phyloP scores from a whole-genome alignment of 1,284 basidiomycete species.

The Volvariella surrecta region DNA sequence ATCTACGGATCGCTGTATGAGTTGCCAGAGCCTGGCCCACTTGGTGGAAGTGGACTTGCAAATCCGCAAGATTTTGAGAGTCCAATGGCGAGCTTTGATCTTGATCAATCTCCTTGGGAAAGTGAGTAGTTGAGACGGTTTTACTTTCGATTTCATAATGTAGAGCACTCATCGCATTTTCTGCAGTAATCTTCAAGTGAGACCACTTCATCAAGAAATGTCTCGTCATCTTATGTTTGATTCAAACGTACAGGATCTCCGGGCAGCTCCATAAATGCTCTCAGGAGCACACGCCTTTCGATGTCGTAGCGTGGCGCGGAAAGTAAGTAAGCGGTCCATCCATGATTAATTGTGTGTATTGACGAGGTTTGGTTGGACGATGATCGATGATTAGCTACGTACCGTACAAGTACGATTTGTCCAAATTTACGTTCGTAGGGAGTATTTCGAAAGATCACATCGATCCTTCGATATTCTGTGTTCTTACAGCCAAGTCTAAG shows the following conservation, averaged over 20 bases:
- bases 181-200: no score
- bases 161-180: not conserved
- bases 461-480: conserved; percentile 60
- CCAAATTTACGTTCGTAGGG: no score
- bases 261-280: conserved; percentile 47
- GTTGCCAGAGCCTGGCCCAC: conserved; percentile 58
- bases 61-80: conserved; percentile 57
- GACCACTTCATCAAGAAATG: no score
- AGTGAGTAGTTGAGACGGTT: no score
- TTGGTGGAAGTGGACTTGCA: conserved; percentile 57
- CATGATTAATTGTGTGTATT: no score
- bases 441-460: no score
- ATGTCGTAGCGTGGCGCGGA: conserved; percentile 66
- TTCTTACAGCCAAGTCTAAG: conserved; percentile 57
- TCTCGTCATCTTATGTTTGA: conserved; percentile 5
- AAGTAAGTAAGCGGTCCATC: no score
- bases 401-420: no score
- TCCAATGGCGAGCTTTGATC: conserved; percentile 55
- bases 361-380: no score
- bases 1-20: conserved; percentile 57
- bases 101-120: conserved; percentile 52
- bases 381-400: no score
- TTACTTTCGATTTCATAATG: not conserved
- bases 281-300: conserved; percentile 64
- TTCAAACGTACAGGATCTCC: conserved; percentile 31